A percentile compares a stretch with the other conserved stretches of the same genome.
phyloP scores from a whole-genome alignment of 2,329 filamentous ascomycete species.

The Xylaria sp. region DNA sequence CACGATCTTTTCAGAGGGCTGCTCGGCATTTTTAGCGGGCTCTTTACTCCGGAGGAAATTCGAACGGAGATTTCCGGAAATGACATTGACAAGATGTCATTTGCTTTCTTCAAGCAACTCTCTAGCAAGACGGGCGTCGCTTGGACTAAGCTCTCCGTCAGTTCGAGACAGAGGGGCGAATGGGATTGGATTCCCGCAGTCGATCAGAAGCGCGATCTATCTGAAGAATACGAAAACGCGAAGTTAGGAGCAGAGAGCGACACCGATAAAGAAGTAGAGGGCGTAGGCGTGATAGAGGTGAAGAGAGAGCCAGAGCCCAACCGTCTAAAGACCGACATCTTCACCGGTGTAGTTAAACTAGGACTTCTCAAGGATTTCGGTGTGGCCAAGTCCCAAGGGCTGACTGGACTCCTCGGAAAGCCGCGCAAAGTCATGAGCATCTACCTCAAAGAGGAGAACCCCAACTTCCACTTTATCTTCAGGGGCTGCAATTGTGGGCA shows the following conservation, averaged over 20 bases:
- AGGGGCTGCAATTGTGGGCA: conserved; percentile 31
- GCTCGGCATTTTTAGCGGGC: conserved; percentile 38
- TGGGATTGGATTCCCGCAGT: conserved; percentile 39
- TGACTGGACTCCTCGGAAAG: conserved; percentile 31
- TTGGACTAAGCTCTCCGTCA: conserved; percentile 40
- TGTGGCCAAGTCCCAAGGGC: conserved; percentile 20
- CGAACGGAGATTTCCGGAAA: conserved; percentile 2
- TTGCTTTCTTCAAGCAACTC: conserved; percentile 38
- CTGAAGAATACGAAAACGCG: background rate
- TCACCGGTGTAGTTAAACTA: conserved; percentile 36
- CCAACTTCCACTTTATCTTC: conserved; percentile 35
- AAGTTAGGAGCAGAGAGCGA: background rate
- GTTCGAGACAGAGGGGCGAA: conserved; percentile 34
- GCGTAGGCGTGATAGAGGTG: background rate
- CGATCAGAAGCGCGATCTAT: conserved; percentile 25
- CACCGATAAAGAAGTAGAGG: background rate
- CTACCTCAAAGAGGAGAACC: conserved; percentile 29
- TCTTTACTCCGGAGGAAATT: conserved; percentile 35
- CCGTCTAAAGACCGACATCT: conserved; percentile 37
- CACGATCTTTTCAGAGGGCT: conserved; percentile 36
- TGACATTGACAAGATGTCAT: conserved; percentile 34
- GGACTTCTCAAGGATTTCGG: conserved; percentile 28
- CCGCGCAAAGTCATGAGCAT: conserved; percentile 38
- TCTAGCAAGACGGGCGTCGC: conserved; percentile 35
- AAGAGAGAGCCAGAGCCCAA: background rate